phyloP scores from a whole-genome alignment of 108 stramenopile genomes.

The Fragilariopsis cylindrus region DNA sequence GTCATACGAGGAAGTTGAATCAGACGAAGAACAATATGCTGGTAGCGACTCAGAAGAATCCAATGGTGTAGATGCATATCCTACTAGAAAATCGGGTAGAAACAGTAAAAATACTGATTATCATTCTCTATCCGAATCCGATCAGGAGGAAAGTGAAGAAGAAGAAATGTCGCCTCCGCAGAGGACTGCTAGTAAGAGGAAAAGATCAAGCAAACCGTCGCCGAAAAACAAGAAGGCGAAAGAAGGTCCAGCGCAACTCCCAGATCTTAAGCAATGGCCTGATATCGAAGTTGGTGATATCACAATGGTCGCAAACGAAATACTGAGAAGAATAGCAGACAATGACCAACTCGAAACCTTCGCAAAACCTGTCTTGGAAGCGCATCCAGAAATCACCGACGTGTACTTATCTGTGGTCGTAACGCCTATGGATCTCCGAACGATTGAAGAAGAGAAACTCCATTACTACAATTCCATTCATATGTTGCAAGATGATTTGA shows the following conservation, averaged over 20 bases:
- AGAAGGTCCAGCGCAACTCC: not conserved
- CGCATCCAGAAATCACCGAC: conserved; percentile 55
- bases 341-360: conserved; percentile 46
- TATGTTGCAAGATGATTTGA: conserved; percentile 72
- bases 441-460: conserved; percentile 71
- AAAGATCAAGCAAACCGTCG: not conserved
- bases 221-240: not conserved
- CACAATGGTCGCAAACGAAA: conserved; percentile 23
- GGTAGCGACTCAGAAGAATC: conserved; percentile 14
- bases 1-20: conserved; percentile 22
- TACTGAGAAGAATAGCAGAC: conserved; percentile 24
- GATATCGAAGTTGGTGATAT: conserved; percentile 37
- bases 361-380: conserved; percentile 58
- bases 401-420: conserved; percentile 46
- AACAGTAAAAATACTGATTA: not conserved
- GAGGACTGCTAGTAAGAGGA: conserved; percentile 2
- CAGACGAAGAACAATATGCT: conserved; percentile 16
- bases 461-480: conserved; percentile 49
- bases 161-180: not conserved
- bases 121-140: conserved; percentile 19
- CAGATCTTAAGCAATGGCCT: conserved; percentile 35
- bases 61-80: conserved; percentile 11
- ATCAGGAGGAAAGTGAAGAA: conserved; percentile 26
- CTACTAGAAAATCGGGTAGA: not conserved
- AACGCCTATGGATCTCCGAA: conserved; percentile 79